Evolutionary conservation across 306 rosid species (phyloP), one percentile per base, ranked within the genome.

Genomic region (Amphicarpaea edgeworthii): DNA sequence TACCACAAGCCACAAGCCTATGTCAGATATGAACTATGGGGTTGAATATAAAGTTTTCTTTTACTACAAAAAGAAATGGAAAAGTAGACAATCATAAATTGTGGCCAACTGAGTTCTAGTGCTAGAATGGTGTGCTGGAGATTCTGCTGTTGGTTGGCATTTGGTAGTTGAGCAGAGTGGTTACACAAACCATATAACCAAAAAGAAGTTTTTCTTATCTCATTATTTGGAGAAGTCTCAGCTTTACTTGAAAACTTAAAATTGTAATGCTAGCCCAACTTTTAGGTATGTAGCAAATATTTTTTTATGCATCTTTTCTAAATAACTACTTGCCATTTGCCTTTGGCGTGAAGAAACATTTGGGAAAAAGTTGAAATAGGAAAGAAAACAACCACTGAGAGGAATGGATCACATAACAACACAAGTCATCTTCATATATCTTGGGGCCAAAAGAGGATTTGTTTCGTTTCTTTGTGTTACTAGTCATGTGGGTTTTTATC

Each of bases 401-500:
- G 40, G 34, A 68, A 49, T 57, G 78, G 87, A n/a, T n/a, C n/a
- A 79, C 60, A 26, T 9, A 81, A 65, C 69, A 76, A 77, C 61
- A 28, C 7, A 81, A 66, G 73, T 79, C 68, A 15, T 86, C 68
- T 85, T 63, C 69, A 17, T 71, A 17, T 71, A 82, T 86, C 71
- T 43, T 49, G 34, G 63, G 61, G 20, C 28, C 72, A 42, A 81
- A 84, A 82, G 87, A 34, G 14, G 78, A 50, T 80, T 55, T 51
- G 20, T 59, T 77, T 79, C 75, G 68, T 61, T 75, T 41, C 46
- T 61, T 54, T 23, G 43, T 60, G 15, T 17, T 42, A 61, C 64
- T 78, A 43, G 57, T 73, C 62, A 55, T 79, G 81, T 76, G 83
- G 82, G 16, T 32, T 32, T 77, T 46, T 49, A 15, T 42, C 26